Base-by-base conservation (phyloP, 306 rosid species). In the Oxytropis ochrocephala region DNA sequence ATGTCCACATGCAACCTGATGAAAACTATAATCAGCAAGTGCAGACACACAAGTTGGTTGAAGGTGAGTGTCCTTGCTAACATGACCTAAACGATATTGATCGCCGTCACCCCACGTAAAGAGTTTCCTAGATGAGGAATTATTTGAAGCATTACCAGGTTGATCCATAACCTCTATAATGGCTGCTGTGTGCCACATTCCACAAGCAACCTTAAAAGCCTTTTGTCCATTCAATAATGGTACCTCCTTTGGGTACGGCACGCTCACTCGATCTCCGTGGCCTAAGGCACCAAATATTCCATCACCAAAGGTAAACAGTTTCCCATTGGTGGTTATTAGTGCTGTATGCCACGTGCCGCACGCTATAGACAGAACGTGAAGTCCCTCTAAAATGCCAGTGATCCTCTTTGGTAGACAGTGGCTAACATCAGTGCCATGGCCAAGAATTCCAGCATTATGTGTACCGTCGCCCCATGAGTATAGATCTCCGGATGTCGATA, bases 101-200 rank as follows among this genome's bases (percentile, higher is more conserved):
- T 91, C 96, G 6, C 99, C 99, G 68, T 95, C 99, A 9, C 97
- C 99, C 99, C 99, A 91, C 3, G 99, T 89, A 81, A 91, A 95
- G 72, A 95, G 81, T 81, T 75, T 91, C 67, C 74, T 82, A 2
- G 95, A 75, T 16, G 86, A 66, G 77, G 78, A 70, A 77, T 54
- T 80, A 73, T 59, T 87, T 56, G 79, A 55, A 24, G 29, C 2
- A n/a, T n/a, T n/a, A 73, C 86, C 78, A 48, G 77, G 13, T 11
- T 72, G 87, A 35, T 85, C 82, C 68, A 55, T 81, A 64, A 87
- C 91, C 83, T 95, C 99, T 49, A 95, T 84, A 73, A 95, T 89
- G 6, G 99, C 99, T 51, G 95, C 99, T 36, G 97, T 89, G 74
- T 95, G 99, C 97, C 99, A 95, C 17, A 91, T 84, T 77, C 97